Evolutionary conservation across 345 rosid genomes (phyloP), one percentile per base, ranked within the genome.

Genomic region (Syzygium grande): DNA sequence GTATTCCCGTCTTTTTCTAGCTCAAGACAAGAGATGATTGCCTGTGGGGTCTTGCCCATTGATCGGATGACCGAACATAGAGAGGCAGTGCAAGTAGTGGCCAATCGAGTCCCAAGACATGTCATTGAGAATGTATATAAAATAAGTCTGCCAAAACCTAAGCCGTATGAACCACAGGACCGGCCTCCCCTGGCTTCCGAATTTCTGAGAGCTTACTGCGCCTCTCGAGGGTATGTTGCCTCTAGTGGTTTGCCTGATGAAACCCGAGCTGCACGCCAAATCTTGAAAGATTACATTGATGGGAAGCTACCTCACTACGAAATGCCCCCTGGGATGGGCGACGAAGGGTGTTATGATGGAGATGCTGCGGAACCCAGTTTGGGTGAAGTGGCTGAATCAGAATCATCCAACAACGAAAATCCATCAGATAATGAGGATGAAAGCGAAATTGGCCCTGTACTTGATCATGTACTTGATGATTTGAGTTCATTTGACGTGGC

Each of bases 201-300:
- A 90, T 85, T 97, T 63, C 59, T 97, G 84, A 92, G 95, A 85
- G 91, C 96, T 17, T 95, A 94, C 85, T 94, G 99, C 86, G 91
- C 98, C n/a, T 95, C 98, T 77, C 95, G 98, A 88, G 96, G 98
- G 3, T 92, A 94, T 27, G 96, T 97, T 79, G 98, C 96, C 38
- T 90, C 99, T n/a, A 95, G 99, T 93, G 99, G 99, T 86, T 89
- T 96, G 89, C 99, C 99, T 11, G 98, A 96, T 88, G 98, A 97
- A 89, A 95, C 98, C 49, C 93, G 91, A 88, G 99, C 97, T 79
- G 96, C 98, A 61, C 97, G 98, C 29, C 95, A 90, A 88, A 95
- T 97, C 30, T 89, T 97, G 90, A 97, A 97, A 91, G 98, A 97
- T 84, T 96, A 92, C 87, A 92, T 95, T 88, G 95, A 95, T 53